Evolutionary conservation across 768 basidiomycete genomes (phyloP), one percentile per base, ranked within the genome.

Genomic region (Pluteus cervinus): DNA sequence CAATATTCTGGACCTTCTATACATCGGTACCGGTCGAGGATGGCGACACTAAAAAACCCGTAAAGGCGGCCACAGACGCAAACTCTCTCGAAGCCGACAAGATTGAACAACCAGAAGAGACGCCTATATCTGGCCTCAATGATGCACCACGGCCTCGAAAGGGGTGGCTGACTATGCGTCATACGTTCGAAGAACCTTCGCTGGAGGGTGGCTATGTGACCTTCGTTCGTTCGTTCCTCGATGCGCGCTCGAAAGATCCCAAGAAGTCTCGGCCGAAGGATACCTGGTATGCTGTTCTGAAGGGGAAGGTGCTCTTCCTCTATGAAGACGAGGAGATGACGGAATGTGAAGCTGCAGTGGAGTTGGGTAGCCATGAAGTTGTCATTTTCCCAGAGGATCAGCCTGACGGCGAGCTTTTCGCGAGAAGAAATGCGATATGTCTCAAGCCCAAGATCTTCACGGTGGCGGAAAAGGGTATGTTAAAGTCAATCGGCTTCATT

Each of bases 321-420:
- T 97, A 96, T 62, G 91, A 94, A 58, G 87, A 93, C 59, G 91
- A 96, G 61, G 71, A 68, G 11, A 87, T 88, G 81, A 74, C 75
- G 37, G 93, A 97, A 48, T 92, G 89, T 61, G 84, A 83, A 53
- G 90, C 83, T 3, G 93, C 82, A n/a, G 73, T 98, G 29, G 86
- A 94, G 55, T 65, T 97, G 39, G 71, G 83, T 37, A 69, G 79
- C 11, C 85, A 91, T 56, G 75, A 83, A 36, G 84, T 93, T 31
- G 61, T 70, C 21, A 65, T 97, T 32, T 88, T 71, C 52, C 85
- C 86, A 15, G 80, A 84, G 47, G 79, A 75, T 4, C 65, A 85
- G 21, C 62, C 73, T 42, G 91, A 96, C 46, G 94, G 85, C 33
- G 93, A 98, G 61, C 67, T 98, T 42, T 98, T 86, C 55, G 76